A percentile compares a stretch with the other conserved stretches of the same genome.
Conservation (phyloP, 257 asterid genomes). For the Datura wrightii region DNA sequence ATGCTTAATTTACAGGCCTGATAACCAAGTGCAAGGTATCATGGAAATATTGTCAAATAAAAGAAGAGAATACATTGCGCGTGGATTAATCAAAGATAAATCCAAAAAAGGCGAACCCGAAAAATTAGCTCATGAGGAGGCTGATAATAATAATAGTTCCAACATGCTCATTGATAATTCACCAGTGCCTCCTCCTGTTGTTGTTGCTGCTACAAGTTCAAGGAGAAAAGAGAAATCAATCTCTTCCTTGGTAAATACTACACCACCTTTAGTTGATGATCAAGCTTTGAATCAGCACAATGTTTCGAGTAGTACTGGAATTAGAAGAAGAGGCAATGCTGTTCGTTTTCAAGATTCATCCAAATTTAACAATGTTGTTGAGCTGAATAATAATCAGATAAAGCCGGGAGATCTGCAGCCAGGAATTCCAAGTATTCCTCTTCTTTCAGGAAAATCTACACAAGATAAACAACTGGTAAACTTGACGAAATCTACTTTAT, state of each 20-base stretch:
- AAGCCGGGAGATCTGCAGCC: not conserved
- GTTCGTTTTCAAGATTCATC: not conserved
- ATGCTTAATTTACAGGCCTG: constrained; percentile 27
- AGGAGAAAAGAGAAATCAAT: constrained; percentile 34
- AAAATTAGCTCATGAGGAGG: not conserved
- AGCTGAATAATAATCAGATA: not conserved
- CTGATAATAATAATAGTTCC: not conserved
- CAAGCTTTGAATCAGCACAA: not conserved
- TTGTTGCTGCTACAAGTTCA: not conserved
- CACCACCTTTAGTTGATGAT: not conserved
- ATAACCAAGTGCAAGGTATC: constrained; percentile 34
- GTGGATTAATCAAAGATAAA: constrained; percentile 15
- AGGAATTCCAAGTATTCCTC: too few species aligned
- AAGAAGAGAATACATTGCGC: constrained; percentile 28
- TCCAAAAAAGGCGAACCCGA: not conserved
- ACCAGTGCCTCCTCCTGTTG: not conserved
- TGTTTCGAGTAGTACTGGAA: not conserved
- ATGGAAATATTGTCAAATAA: not conserved
- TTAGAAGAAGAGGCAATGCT: not conserved
- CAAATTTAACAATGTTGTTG: not conserved
- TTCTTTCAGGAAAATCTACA: not conserved
- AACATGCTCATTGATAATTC: constrained; percentile 2
- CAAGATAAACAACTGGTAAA: constrained; percentile 13
- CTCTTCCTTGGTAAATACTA: constrained; percentile 27
- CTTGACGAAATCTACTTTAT: not conserved